Conservation (phyloP, 2,329 filamentous ascomycete species). For the Trichoderma atroviride region DNA sequence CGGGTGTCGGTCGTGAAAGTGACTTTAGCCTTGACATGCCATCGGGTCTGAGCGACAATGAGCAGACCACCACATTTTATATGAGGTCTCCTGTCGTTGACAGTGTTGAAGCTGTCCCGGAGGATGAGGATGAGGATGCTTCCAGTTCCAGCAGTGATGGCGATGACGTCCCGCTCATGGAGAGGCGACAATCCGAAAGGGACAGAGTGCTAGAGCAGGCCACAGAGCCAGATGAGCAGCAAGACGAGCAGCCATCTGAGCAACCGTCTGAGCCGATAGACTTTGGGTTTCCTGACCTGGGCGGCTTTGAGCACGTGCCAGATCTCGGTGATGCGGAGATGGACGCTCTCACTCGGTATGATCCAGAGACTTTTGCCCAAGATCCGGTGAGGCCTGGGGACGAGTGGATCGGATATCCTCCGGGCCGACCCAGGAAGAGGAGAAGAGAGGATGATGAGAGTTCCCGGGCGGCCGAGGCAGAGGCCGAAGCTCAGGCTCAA, state of each 20-base stretch:
- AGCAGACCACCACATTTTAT: constrained; percentile 54
- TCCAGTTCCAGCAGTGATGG: background rate
- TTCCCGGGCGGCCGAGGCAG: background rate
- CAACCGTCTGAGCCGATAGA: background rate
- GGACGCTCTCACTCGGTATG: constrained; percentile 16
- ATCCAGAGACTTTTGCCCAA: constrained; percentile 11
- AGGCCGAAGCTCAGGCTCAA: constrained; percentile 31
- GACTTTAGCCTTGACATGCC: constrained; percentile 57
- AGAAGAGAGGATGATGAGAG: constrained; percentile 31
- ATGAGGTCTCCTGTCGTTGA: constrained; percentile 41
- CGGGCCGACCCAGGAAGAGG: constrained; percentile 31
- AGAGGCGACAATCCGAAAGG: background rate
- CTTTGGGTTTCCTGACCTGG: constrained; percentile 1
- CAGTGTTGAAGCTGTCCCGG: background rate
- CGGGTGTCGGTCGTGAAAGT: constrained; percentile 48
- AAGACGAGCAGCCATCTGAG: background rate
- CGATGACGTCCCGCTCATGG: background rate
- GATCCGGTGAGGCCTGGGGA: constrained; percentile 4
- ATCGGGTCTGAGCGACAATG: constrained; percentile 49
- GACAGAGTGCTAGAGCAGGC: background rate
- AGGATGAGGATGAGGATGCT: background rate
- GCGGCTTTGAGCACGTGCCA: constrained; percentile 2
- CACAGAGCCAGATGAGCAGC: background rate
- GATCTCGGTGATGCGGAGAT: constrained; percentile 18
- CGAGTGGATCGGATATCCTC: constrained; percentile 13